These are phyloP conservation scores for Colletotrichum horii DNA, from an alignment of 2,329 filamentous ascomycete species.

Conservation along the genomic window DNA sequence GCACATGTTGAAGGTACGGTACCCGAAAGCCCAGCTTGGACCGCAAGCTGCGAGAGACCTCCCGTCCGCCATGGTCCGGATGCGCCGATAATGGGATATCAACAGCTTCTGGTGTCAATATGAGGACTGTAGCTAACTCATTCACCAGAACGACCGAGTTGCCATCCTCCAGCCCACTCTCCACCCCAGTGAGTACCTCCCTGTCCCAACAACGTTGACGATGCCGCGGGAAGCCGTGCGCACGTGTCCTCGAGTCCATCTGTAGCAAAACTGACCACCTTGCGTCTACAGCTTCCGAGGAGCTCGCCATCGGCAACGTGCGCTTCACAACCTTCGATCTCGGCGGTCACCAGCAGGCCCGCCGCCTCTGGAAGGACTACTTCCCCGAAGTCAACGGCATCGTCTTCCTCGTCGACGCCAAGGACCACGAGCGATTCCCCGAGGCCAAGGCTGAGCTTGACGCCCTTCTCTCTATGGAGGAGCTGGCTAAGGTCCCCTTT, in stretches of 20 bases:
- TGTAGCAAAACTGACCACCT: slow-evolving; percentile 16
- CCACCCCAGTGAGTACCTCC: slow-evolving; percentile 75
- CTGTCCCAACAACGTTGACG: neutral
- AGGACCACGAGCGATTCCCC: slow-evolving; percentile 91
- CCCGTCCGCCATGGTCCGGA: neutral
- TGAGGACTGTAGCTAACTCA: neutral
- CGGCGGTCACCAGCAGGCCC: slow-evolving; percentile 92
- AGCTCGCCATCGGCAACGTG: slow-evolving; percentile 90
- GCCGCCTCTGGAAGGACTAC: slow-evolving; percentile 95
- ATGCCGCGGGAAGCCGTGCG: neutral
- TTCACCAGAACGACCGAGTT: slow-evolving; percentile 81
- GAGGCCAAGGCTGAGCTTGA: slow-evolving; percentile 98
- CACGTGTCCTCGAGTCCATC: slow-evolving; percentile 27
- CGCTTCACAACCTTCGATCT: slow-evolving; percentile 95
- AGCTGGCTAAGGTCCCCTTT: slow-evolving; percentile 93
- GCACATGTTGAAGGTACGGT: slow-evolving; percentile 90
- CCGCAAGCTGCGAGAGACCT: neutral
- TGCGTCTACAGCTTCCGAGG: slow-evolving; percentile 73
- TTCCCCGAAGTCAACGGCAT: slow-evolving; percentile 97
- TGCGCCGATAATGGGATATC: neutral
- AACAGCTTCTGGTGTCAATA: slow-evolving; percentile 26
- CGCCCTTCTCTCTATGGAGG: slow-evolving; percentile 94
- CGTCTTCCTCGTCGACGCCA: slow-evolving; percentile 97
- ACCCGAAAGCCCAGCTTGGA: neutral
- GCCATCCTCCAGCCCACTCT: slow-evolving; percentile 89